phyloP scores from a whole-genome alignment of 2,329 filamentous ascomycete genomes.

The Beauveria varroae region DNA sequence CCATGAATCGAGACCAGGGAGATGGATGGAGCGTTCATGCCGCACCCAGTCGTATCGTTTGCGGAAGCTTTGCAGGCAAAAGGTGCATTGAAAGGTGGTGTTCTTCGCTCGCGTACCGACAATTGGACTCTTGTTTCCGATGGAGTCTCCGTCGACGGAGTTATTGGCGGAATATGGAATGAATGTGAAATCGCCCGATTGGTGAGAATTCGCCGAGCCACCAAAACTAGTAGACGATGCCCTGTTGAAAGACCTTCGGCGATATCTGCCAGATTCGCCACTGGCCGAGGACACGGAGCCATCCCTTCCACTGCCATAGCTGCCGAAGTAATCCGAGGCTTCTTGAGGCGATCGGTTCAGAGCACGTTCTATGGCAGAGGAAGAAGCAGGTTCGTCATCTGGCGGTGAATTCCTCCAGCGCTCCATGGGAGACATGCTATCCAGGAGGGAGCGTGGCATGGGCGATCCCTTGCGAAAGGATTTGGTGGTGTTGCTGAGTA shows the following conservation, averaged over 20 bases:
- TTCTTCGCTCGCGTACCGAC: conserved; percentile 4
- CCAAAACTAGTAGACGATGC: conserved; percentile 17
- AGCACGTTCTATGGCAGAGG: conserved; percentile 31
- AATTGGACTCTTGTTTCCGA: neutral
- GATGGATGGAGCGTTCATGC: conserved; percentile 44
- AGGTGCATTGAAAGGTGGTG: conserved; percentile 29
- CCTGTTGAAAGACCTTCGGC: conserved; percentile 9
- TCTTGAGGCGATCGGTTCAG: conserved; percentile 13
- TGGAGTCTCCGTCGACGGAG: conserved; percentile 7
- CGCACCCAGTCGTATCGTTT: conserved; percentile 36
- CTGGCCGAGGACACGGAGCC: conserved; percentile 25
- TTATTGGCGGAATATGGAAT: conserved; percentile 11
- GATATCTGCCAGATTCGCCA: conserved; percentile 22
- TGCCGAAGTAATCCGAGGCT: conserved; percentile 15
- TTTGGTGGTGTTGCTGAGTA: conserved; percentile 17
- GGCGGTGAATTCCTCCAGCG: conserved; percentile 35
- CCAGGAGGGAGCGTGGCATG: conserved; percentile 28
- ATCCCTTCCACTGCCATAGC: conserved; percentile 16
- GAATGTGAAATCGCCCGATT: neutral
- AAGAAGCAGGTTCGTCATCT: conserved; percentile 34
- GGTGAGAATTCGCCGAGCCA: conserved; percentile 12
- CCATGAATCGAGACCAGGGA: conserved; percentile 35
- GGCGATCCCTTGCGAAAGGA: conserved; percentile 33
- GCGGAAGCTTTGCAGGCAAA: conserved; percentile 30
- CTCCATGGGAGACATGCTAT: conserved; percentile 38